Evolutionary conservation across 2,329 filamentous ascomycete genomes (phyloP), one percentile per base, ranked within the genome.

Genomic region (Paecilomyces sp.): DNA sequence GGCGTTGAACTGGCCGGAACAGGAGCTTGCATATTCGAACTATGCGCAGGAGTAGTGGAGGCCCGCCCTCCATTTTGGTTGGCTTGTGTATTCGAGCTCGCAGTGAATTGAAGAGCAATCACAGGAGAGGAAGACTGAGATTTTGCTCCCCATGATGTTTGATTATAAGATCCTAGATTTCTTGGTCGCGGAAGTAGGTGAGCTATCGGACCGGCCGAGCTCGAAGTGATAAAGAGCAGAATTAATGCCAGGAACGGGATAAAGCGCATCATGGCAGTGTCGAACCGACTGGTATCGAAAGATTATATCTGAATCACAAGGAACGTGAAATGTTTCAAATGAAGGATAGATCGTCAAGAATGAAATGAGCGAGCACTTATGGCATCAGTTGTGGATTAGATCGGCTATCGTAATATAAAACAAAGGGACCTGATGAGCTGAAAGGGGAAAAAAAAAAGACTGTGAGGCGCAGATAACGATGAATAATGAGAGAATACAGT

Each of bases 141-240:
- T 8, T 15, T 28, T 7, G 30, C 11, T 15, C 18, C n/a, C 54
- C 33, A 41, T 30, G 22, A 11, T 8, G n/a, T 47, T 24, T 25
- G 55, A 56, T 53, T 22, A 25, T 30, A 28, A 18, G 36, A 47
- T 2, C 56, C 52, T 7, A 61, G 41, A 22, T 59, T 30, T 28
- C 57, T 50, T 28, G 60, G 25, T 24, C 50, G 53, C 30, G 53
- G 56, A 47, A 58, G 33, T 50, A 63, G 63, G 41, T 63, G 67
- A 60, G 64, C 60, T 55, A 73, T 70, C 64, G 70, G 71, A 57
- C 67, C 64, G 54, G 67, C 66, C 60, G 61, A 66, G 47, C 62
- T 67, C 8, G 55, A 57, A 56, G 62, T 61, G 9, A 60, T 61
- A 18, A 63, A 41, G 55, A 69, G 36, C 28, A 60, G 18, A 13